Evolutionary conservation across 306 rosid species (phyloP), one percentile per base, ranked within the genome.

Genomic region (Prunus salicina): DNA sequence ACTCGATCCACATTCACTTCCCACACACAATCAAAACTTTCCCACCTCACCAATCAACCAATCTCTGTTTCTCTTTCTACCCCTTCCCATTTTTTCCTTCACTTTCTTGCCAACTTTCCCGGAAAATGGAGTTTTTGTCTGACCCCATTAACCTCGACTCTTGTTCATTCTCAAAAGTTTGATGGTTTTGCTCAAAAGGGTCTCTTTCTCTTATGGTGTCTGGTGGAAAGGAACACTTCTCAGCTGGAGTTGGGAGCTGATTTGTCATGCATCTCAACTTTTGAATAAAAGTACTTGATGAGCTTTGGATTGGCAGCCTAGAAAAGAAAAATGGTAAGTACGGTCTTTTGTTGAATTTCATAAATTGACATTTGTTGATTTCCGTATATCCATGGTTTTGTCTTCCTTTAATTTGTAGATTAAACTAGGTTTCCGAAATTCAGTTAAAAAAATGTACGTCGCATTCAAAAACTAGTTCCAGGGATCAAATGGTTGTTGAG

Each of bases 1-100:
- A 72, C 78, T 82, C 51, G 76, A 87, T 93, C 84, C 85, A 73
- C 73, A 77, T 76, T 83, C 92, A 70, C 87, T 53, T 74, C 57
- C 89, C 86, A 82, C 84, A 69, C 73, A 28, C 67, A 49, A 78
- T 57, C 72, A 70, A 6, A 69, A 73, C 62, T 75, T 71, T 58
- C 78, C 38, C 78, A 55, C 51, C 72, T 76, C 71, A 14, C 74
- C 53, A 16, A 60, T 76, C 84, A 27, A 47, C 34, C 80, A 52
- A 49, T 72, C 74, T 15, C 49, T 16, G 51, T 49, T 62, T 63
- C 67, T 69, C 72, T 62, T 77, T 28, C 55, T 55, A 20, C 66
- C 12, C 20, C 60, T 38, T 47, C 32, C 22, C 9, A 47, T 71
- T 60, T 16, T 66, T 80, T 72, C 63, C 58, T 19, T 81, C 72